Evolutionary conservation across 805 yeast species (phyloP), one percentile per base, ranked within the genome.

Genomic region (Monosporozyma aerobia): DNA sequence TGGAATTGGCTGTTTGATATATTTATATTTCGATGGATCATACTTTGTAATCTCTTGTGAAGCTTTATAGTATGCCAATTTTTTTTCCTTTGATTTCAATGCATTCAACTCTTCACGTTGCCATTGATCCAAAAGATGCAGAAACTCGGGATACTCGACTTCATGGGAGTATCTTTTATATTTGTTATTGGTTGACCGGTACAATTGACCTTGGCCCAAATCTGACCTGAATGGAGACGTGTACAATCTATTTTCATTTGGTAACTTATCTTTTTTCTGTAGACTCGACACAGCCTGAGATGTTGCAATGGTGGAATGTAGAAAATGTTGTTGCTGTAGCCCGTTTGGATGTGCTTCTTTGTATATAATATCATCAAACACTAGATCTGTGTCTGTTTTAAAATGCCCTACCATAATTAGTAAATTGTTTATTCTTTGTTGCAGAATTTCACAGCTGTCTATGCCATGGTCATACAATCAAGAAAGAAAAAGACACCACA

Each of bases 111-210:
- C 40, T 44, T 51, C 47, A 16, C 49, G 47, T 53, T 66, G 70
- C 37, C 56, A 57, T 45, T 50, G 54, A 53, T 66, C 69, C 47
- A 54, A 61, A 19, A 54, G 52, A 25, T 52, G 53, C 48, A 66
- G 47, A 37, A 55, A 54, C 14, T 54, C 32, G 5, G 69, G 69
- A 49, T 63, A 62, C 11, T 56, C 53, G 33, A 65, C 63, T 45
- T 61, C 68, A 52, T 57, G 61, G 3, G 68, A 66, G 23, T 62
- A 55, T 47, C 56, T 59, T n/a, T 55, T 49, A 1, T 53, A 43
- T 22, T 51, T 53, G 2, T 61, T 49, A 16, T 53, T 56, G 19
- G 57, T 55, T 51, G 56, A 63, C 16, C 66, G 29, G 2, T 44
- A 66, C 40, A 61, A 37, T 44, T 61, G 56, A 14, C 53, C 51